Evolutionary conservation across 768 basidiomycete genomes (phyloP).

Genomic region (Calocybe cyanea): DNA sequence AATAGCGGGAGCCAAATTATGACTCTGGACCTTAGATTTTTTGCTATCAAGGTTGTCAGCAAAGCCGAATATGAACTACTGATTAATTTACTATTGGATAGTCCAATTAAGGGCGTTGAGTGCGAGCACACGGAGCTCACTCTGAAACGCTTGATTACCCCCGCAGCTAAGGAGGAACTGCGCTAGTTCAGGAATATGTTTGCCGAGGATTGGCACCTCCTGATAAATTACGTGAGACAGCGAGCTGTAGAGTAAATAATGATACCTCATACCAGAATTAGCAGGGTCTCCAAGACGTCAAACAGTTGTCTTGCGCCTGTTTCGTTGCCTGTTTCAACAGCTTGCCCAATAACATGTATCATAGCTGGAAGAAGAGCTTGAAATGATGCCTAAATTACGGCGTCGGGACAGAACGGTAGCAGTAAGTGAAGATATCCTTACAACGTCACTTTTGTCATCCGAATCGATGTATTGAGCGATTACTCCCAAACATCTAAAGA

Average conservation of each 20-base stretch:
- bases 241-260: background rate
- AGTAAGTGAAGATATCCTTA: constrained; percentile 29
- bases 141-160: constrained; percentile 69
- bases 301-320: constrained; percentile 83
- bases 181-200: constrained; percentile 82
- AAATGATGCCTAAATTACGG: constrained; percentile 64
- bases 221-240: constrained; percentile 26
- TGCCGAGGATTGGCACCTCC: constrained; percentile 93
- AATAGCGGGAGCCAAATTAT: constrained; percentile 80
- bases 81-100: constrained; percentile 76
- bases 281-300: constrained; percentile 92
- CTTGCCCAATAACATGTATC: constrained; percentile 84
- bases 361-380: constrained; percentile 84
- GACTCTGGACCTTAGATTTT: constrained; percentile 90
- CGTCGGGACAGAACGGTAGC: background rate
- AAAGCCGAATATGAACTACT: no score
- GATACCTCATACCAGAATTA: constrained; percentile 67
- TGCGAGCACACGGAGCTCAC: constrained; percentile 82
- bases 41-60: constrained; percentile 52
- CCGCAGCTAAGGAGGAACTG: constrained; percentile 86
- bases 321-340: constrained; percentile 77
- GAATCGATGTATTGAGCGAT: constrained; percentile 89
- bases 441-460: constrained; percentile 85
- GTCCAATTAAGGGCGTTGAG: constrained; percentile 96
- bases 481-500: constrained; percentile 73